A percentile compares a stretch with the other conserved stretches of the same genome.
phyloP scores from a whole-genome alignment of 306 rosid genomes.

The Cercis canadensis region DNA sequence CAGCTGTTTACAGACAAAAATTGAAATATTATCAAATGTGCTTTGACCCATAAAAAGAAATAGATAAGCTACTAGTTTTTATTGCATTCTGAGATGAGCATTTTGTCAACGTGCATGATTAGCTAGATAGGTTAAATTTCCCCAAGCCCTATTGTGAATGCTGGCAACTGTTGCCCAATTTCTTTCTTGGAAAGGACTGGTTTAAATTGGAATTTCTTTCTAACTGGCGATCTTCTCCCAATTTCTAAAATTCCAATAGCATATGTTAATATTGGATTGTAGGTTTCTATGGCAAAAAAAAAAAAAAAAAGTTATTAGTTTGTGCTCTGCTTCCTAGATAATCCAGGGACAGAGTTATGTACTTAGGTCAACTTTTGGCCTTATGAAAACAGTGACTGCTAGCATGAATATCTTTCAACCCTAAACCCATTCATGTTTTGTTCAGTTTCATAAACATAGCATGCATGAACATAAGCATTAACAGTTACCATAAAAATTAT shows the following conservation, averaged over 20 bases:
- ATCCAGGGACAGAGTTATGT: constrained; percentile 4
- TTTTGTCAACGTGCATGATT: background rate
- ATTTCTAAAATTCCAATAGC: too few species aligned
- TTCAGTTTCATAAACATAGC: constrained; percentile 5
- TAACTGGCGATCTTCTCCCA: constrained; percentile 2
- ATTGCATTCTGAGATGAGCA: background rate
- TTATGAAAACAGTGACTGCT: background rate
- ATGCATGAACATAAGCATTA: constrained; percentile 8
- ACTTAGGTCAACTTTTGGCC: too few species aligned
- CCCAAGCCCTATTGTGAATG: background rate
- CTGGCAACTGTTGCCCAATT: background rate
- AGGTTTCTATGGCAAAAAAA: constrained; percentile 16
- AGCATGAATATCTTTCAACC: constrained; percentile 2
- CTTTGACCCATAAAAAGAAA: background rate
- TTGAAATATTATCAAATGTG: background rate
- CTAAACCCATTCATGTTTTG: constrained; percentile 1
- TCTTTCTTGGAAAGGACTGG: constrained; percentile 15
- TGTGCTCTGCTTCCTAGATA: background rate
- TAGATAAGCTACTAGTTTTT: background rate
- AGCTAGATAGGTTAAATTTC: background rate
- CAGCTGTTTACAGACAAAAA: too few species aligned
- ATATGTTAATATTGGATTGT: constrained; percentile 25
- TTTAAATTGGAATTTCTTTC: background rate
- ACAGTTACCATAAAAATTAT: constrained; percentile 13
- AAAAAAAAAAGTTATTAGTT: constrained; percentile 5